Evolutionary conservation across 2,329 filamentous ascomycete genomes (phyloP).

Genomic region (Colletotrichum sp.): DNA sequence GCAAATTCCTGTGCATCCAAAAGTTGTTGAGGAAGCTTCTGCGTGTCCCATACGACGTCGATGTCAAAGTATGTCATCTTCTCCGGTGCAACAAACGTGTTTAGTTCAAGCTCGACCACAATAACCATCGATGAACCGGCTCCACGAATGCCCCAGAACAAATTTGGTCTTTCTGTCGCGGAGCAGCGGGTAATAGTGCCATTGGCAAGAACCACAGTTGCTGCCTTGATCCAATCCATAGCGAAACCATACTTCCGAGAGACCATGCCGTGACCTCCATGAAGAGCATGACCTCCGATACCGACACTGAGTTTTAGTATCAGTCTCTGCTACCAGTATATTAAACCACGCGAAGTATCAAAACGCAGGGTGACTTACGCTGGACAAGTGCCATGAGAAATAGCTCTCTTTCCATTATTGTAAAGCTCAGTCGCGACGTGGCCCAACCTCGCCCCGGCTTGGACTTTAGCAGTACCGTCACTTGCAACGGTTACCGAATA

Average conservation of each 20-base stretch:
- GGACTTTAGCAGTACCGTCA: conserved; percentile 43
- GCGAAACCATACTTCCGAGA: conserved; percentile 30
- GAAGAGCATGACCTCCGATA: conserved; percentile 43
- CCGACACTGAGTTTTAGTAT: conserved; percentile 36
- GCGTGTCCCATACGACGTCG: not conserved
- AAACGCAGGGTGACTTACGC: conserved; percentile 36
- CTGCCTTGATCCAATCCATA: conserved; percentile 39
- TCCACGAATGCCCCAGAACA: conserved; percentile 49
- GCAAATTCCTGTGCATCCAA: not conserved
- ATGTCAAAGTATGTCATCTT: conserved; percentile 30
- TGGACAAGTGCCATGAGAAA: conserved; percentile 58
- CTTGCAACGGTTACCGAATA: conserved; percentile 47
- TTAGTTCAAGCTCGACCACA: conserved; percentile 41
- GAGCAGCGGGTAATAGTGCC: conserved; percentile 34
- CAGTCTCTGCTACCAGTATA: rapidly evolving
- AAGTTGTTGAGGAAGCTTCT: not conserved
- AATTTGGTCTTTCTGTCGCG: conserved; percentile 37
- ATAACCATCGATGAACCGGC: conserved; percentile 48
- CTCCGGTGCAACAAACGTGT: conserved; percentile 41
- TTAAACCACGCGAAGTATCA: rapidly evolving
- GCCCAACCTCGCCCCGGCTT: conserved; percentile 56
- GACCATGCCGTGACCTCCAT: conserved; percentile 44
- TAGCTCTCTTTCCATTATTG: conserved; percentile 40
- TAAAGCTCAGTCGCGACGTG: conserved; percentile 47
- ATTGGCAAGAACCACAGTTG: conserved; percentile 42